Base-by-base conservation (phyloP, 2,329 filamentous ascomycete genomes). In the Metarhizium sp. region DNA sequence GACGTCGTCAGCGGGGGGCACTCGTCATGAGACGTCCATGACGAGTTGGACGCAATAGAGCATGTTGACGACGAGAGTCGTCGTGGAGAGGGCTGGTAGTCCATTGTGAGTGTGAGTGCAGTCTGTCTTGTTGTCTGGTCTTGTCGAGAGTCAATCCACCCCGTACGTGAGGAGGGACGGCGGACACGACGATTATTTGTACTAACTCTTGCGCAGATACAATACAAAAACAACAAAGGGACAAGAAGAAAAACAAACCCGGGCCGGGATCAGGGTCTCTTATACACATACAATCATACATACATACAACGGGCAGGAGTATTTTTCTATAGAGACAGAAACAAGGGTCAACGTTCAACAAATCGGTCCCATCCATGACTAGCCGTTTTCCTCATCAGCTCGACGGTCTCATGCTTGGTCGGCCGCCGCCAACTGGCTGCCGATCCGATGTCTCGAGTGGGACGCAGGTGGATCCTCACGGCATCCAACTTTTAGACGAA, bases 1-100 rank as follows among this genome's bases (percentile, higher is more conserved):
- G 42, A 65, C 58, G 46, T 58, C 57, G 55, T 59, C 59, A 8
- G 57, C 52, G 54, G 59, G 55, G 30, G 42, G 25, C 7, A 11
- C 4, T 53, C 36, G 4, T 57, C 16, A 32, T 51, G 50, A 18
- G 50, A 51, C 14, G 18, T 20, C 47, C 53, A 55, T 2, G 55
- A 55, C 6, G 25, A 52, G 13, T 25, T 46, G 14, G 55, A 59
- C 18, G 53, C 32, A 29, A n/a, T 18, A 32, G 55, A 59, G 11
- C 50, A 55, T 14, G 55, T 20, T 6, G 51, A 54, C 6, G 57
- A 58, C 14, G 30, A 51, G 10, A 34, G 46, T 29, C 52, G 51
- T 38, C 40, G 20, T 25, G 20, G 52, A 11, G 45, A 36, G 40
- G 20, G 4, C 36, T 36, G 46, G 29, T 47, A 40, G 45, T 48